phyloP scores from a whole-genome alignment of 2,329 filamentous ascomycete genomes.

The Fusarium vanettenii region DNA sequence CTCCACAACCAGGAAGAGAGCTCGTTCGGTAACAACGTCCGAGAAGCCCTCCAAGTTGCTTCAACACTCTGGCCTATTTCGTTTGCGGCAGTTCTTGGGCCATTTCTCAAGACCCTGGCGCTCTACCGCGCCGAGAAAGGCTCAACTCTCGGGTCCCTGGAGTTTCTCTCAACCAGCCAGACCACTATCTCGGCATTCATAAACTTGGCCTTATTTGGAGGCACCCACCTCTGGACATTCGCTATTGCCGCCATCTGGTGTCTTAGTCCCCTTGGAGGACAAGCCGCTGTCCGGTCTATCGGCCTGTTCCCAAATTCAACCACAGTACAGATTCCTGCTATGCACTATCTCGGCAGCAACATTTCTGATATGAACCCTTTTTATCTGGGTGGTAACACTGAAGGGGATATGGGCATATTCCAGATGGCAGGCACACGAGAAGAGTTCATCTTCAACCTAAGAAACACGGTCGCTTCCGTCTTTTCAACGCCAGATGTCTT shows the following conservation, averaged over 20 bases:
- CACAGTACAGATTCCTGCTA: background rate
- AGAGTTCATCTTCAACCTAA: background rate
- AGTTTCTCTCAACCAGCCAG: background rate
- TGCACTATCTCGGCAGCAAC: background rate
- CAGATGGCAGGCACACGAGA: background rate
- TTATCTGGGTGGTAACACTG: background rate
- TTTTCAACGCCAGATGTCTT: background rate
- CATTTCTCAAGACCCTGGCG: background rate
- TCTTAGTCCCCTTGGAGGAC: background rate
- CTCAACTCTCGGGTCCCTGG: background rate
- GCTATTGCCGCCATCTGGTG: background rate
- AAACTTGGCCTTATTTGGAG: background rate
- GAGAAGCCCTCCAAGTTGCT: background rate
- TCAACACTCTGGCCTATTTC: slow-evolving; percentile 19
- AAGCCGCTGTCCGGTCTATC: background rate
- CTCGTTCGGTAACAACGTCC: background rate
- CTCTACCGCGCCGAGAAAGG: slow-evolving; percentile 4
- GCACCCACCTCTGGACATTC: background rate
- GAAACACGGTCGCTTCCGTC: rapidly evolving
- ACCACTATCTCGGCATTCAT: background rate
- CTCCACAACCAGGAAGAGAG: background rate
- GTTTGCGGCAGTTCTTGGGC: slow-evolving; percentile 2
- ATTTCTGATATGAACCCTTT: background rate
- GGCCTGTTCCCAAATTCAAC: rapidly evolving
- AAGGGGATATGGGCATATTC: background rate